Base-by-base conservation (phyloP, 2,329 filamentous ascomycete genomes). In the Hortaea sp. region DNA sequence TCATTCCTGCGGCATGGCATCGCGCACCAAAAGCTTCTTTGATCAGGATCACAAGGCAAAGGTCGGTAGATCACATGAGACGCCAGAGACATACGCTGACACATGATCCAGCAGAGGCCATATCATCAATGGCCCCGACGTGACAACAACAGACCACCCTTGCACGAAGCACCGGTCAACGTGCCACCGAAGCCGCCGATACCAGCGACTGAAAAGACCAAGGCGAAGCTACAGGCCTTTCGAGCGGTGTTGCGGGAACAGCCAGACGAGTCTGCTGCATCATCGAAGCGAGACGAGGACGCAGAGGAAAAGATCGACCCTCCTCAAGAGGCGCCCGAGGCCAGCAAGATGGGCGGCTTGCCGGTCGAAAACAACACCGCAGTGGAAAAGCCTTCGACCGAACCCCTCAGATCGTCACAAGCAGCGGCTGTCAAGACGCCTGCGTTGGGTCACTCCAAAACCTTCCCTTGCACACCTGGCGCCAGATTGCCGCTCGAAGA, bases 401-500 rank as follows among this genome's bases (percentile, higher is more conserved):
- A 45, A 29, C 41, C 47, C 38, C 28, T 40, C 12, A 9, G 37
- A 5, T 37, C 45, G 3, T 13, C 42, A 7, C 41, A 43, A 12
- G 11, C 31, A 39, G 50, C 13, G 6, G 55, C 46, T 47, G 43
- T 41, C 47, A 60, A 41, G 29, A 55, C 55, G 7, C 54, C 56
- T 9, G 51, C 52, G 32, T 44, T 59, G 7, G 52, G 51, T 3
- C 59, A 64, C 44, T 53, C 55, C 29, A 58, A 63, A 27, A 61
- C 66, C 29, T 67, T 67, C 11, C 78, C 78, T 2, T 77, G 77
- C 37, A 82, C 78, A 10, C 78, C 79, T 2, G 73, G 72, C 27
- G 74, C 77, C 39, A 67, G 76, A 46, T 70, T 81, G 35, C 76
- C 78, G 27, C 64, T 82, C 9, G 76, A 76, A 30, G 78, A 81